These are phyloP conservation scores for Podila epigama DNA, from an alignment of 192 early-diverging fungal genomes.

Conservation along the genomic window DNA sequence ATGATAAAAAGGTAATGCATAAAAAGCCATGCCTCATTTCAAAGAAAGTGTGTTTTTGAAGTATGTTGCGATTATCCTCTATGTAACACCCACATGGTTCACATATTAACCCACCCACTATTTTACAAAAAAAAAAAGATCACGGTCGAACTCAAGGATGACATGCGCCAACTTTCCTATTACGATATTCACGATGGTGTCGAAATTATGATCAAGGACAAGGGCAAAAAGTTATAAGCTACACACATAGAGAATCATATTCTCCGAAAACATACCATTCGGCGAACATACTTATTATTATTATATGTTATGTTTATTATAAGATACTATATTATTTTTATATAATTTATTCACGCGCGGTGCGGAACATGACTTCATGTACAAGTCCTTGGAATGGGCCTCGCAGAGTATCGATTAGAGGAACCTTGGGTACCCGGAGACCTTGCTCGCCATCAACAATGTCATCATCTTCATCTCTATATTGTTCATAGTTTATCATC, in stretches of 20 bases:
- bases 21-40: slow-evolving; percentile 4
- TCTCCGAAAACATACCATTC: too few species aligned
- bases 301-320: too few species aligned
- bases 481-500: slow-evolving; percentile 35
- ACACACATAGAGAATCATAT: too few species aligned
- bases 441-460: slow-evolving; percentile 7
- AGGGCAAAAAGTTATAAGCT: slow-evolving; percentile 4
- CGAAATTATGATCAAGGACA: slow-evolving; percentile 52
- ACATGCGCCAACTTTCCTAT: slow-evolving; percentile 57
- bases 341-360: slow-evolving; percentile 41
- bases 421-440: slow-evolving; percentile 25
- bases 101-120: not conserved
- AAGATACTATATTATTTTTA: too few species aligned
- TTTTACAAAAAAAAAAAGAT: slow-evolving; percentile 5
- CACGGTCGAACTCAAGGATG: slow-evolving; percentile 48
- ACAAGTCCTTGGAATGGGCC: slow-evolving; percentile 20
- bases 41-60: not conserved
- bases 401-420: slow-evolving; percentile 24
- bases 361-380: slow-evolving; percentile 26
- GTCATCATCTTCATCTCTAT: slow-evolving; percentile 9
- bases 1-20: not conserved
- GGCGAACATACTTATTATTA: too few species aligned
- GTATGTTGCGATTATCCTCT: not conserved
- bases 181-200: slow-evolving; percentile 55
- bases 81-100: too few species aligned